Evolutionary conservation across 2,329 filamentous ascomycete species (phyloP), one percentile per base, ranked within the genome.

Genomic region (Fusarium sp.): DNA sequence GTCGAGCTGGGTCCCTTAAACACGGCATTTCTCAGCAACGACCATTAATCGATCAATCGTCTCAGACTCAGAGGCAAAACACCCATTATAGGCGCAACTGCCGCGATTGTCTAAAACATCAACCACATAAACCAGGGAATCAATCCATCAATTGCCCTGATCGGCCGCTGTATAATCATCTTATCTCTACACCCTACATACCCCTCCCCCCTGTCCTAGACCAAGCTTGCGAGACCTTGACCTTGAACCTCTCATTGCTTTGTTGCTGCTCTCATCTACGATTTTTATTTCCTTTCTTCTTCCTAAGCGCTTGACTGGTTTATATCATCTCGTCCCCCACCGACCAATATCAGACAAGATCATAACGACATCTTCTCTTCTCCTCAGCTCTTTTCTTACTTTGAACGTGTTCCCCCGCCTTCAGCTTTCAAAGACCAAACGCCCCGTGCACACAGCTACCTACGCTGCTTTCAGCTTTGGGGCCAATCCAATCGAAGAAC

Each of bases 401-500:
- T 33, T 35, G 46, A 25, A 50, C 29, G 46, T 61, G 14, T 46
- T 25, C 56, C 70, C 65, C 70, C 70, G 52, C 70, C 70, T 66
- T 66, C 70, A 73, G 56, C 70, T 72, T 50, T 46, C 49, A 61
- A 47, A 65, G n/a, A 27, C 39, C 53, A 41, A 61, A 69, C 69
- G 65, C 53, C 65, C 69, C 65, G 70, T 72, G 70, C 65, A 57
- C 65, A 57, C 53, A 56, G 22, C 53, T 47, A 56, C 60, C 52
- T 55, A 45, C 60, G 52, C 69, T 44, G 47, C 56, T 62, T 59
- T 72, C 64, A 68, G 57, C 65, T 61, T 49, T 63, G 50, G 54
- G 27, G 33, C 55, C 47, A 68, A 60, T 45, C 64, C 53, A 53
- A 50, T 63, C 64, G 22, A 56, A 47, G 22, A 47, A 35, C 47